A percentile compares a stretch with the other conserved stretches of the same genome.
Evolutionary conservation across 352 stramenopile species (phyloP).

Genomic region (Globisporangium polare): DNA sequence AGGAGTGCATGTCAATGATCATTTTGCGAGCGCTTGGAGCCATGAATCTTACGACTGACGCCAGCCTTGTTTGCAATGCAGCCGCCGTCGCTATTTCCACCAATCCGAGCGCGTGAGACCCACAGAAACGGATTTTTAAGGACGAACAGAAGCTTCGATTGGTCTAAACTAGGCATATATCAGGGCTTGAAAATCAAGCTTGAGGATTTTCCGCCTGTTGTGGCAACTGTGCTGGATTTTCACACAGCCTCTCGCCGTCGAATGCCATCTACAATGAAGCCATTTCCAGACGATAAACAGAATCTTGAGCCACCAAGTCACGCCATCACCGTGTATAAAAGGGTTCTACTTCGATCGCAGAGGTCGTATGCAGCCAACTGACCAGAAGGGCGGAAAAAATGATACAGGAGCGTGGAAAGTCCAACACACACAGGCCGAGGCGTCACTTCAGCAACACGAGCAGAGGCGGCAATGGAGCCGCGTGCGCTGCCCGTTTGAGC

Average conservation of each 20-base stretch:
- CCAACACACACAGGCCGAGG: neutral
- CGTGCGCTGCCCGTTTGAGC: too few relatives aligned
- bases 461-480: too few relatives aligned
- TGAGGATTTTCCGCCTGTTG: conserved; percentile 7
- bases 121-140: conserved; percentile 6
- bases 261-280: too few relatives aligned
- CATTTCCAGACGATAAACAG: too few relatives aligned
- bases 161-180: neutral
- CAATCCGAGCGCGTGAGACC: neutral
- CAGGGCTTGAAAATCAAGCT: conserved; percentile 8
- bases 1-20: neutral
- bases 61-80: neutral
- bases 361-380: neutral
- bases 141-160: neutral
- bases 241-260: too few relatives aligned
- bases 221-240: conserved; percentile 8
- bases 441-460: neutral
- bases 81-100: neutral
- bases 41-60: conserved; percentile 5
- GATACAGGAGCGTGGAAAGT: neutral
- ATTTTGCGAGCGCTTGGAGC: neutral
- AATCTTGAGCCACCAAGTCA: too few relatives aligned
- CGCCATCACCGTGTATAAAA: too few relatives aligned
- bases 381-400: conserved; percentile 4
- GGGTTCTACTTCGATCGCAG: too few relatives aligned